Base-by-base conservation (phyloP, 2,329 filamentous ascomycete genomes). In the Paraphoma sp. region DNA sequence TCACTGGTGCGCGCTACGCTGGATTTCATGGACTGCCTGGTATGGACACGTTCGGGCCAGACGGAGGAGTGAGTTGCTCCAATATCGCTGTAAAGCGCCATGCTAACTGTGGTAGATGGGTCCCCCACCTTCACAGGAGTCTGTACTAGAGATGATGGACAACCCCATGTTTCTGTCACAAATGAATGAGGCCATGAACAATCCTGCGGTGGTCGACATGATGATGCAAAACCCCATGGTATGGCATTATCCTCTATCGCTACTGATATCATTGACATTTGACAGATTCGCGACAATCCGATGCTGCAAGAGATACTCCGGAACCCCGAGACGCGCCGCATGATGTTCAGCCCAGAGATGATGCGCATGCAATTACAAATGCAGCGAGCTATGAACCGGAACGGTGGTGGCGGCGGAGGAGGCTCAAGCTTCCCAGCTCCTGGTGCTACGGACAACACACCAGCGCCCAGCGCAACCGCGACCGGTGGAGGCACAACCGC, bases 181-280 rank as follows among this genome's bases (percentile, higher is more conserved):
- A 53, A 91, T 99, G 86, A 96, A 95, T 77, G 94, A 97, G 78
- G 92, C 93, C 36, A 89, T 99, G 76, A 91, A 93, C 77, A 98
- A 98, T 78, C 94, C 95, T n/a, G 86, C 89, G 16, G 90, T 99
- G 68, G 86, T 98, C 73, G 92, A 98, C 72, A 92, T 96, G 86
- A 91, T 83, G 67, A 73, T 79, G 54, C 78, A 83, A 59, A 81
- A 77, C 57, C 81, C 81, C 3, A 82, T 98, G 85, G 71, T 71
- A 54, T 6, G 61, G 48, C 23, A 14, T 17, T n/a, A 14, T 33
- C 6, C 29, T 11, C n/a, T 23, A 18, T 3, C n/a, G n/a, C 23
- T 10, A 4, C 3, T n/a, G 16, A 7, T 9, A 17, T 44, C 11
- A 41, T 63, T 72, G 51, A 72, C 57, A 11, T 48, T 29, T 33